Evolutionary conservation across 768 basidiomycete genomes (phyloP).

Genomic region (Pisolithus microcarpus): DNA sequence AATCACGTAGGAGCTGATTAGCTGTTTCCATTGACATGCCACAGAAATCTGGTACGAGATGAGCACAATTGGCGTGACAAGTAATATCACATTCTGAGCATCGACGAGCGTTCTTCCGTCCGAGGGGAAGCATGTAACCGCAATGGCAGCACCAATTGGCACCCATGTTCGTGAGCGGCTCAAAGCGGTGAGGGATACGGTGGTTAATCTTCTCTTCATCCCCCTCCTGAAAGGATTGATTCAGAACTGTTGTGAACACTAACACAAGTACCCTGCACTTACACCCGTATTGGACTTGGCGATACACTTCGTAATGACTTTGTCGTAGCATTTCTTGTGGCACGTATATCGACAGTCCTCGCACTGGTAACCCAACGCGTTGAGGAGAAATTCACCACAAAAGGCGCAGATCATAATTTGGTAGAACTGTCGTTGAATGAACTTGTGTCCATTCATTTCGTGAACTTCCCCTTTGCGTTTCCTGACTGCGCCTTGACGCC

Average conservation of each 20-base stretch:
- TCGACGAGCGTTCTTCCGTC: conserved; percentile 92
- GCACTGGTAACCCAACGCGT: conserved; percentile 97
- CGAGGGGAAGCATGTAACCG: conserved; percentile 94
- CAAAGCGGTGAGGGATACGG: conserved; percentile 97
- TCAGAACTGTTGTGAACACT: background rate
- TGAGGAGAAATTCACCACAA: conserved; percentile 95
- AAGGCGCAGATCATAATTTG: conserved; percentile 98
- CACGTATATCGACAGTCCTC: conserved; percentile 99
- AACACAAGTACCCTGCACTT: conserved; percentile 25
- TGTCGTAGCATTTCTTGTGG: conserved; percentile 98
- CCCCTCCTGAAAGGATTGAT: conserved; percentile 53
- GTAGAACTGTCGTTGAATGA: conserved; percentile 95
- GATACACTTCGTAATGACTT: conserved; percentile 99
- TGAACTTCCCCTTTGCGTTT: conserved; percentile 98
- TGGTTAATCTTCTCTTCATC: conserved; percentile 99
- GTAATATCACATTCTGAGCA: conserved; percentile 96
- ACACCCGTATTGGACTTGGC: conserved; percentile 94
- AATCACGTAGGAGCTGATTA: conserved; percentile 83
- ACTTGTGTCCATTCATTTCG: conserved; percentile 99
- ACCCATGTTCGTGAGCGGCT: conserved; percentile 91
- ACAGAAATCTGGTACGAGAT: conserved; percentile 98
- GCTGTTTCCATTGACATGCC: conserved; percentile 99
- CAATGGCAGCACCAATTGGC: conserved; percentile 99
- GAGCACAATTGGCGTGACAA: conserved; percentile 95
- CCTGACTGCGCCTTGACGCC: conserved; percentile 95